Percentiles rank a stretch among this genome's conserved stretches.
Evolutionary conservation across 2,329 filamentous ascomycete species (phyloP).

Genomic region (Diaporthe sp.): DNA sequence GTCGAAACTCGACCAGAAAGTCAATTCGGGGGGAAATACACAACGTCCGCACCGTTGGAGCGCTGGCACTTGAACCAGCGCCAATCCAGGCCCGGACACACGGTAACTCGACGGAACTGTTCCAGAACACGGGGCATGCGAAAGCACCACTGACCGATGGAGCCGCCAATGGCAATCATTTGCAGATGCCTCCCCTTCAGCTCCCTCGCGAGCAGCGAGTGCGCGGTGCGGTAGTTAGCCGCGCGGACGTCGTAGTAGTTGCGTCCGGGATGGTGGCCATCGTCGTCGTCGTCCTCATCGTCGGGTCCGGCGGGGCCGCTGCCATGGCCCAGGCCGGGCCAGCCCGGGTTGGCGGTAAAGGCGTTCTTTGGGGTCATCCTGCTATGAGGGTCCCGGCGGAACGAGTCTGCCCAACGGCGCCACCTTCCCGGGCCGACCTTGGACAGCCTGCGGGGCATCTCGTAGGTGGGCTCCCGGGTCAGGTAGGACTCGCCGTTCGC

Average conservation of each 20-base stretch:
- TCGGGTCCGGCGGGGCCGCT: constrained; percentile 41
- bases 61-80: constrained; percentile 16
- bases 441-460: constrained; percentile 49
- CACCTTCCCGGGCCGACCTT: constrained; percentile 31
- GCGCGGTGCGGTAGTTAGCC: constrained; percentile 80
- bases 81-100: background rate
- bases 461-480: constrained; percentile 65
- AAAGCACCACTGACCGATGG: constrained; percentile 72
- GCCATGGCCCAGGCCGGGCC: constrained; percentile 45
- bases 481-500: constrained; percentile 64
- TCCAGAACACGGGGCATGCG: background rate
- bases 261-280: constrained; percentile 52
- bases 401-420: constrained; percentile 70
- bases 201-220: constrained; percentile 80
- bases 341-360: constrained; percentile 34
- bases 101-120: background rate
- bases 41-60: background rate
- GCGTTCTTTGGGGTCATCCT: constrained; percentile 59
- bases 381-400: constrained; percentile 71
- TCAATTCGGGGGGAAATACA: background rate
- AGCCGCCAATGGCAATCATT: constrained; percentile 97
- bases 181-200: constrained; percentile 90
- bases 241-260: constrained; percentile 70
- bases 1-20: background rate
- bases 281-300: constrained; percentile 17